Base-by-base conservation (phyloP, 352 stramenopile species). In the Pythium myriotylum region DNA sequence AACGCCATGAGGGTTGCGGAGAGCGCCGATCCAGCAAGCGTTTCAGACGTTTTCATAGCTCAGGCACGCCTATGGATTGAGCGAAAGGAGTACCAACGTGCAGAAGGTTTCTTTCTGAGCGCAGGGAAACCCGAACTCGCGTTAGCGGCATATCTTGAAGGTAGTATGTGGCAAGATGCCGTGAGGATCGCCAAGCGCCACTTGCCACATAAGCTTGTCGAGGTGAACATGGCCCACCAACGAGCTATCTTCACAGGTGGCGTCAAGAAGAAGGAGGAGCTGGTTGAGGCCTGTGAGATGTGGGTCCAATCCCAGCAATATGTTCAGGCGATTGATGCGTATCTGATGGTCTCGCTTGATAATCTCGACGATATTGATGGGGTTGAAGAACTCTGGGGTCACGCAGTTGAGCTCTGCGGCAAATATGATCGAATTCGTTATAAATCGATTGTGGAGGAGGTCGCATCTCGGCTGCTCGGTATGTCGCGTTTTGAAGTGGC, bases 1-100 rank as follows among this genome's bases (percentile, higher is more conserved):
- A 91, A 95, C 51, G 93, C 94, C 10, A 90, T 97, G 77, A 83
- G 92, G 17, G 89, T 98, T 8, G 93, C 95, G 2, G 92, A 97
- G 50, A 89, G 80, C 24, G 89, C 94, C 48, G 91, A 98, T 53
- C 93, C 93, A 0, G 76, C 88, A 0, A 89, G 87, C 3, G 80
- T 97, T 14, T 81, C 89, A 8, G 90, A 97, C 54, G 89, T 98
- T 17, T 97, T 97, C 58, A 86, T 96, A 22, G 91, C 90, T 0
- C 86, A 98, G 54, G 94, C 88, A n/a, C 68, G 88, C 23, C 74
- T 95, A 13, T 92, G 79, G 71, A 87, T 91, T 42, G 89, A 95
- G 29, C 73, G 76, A 22, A 95, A 95, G 49, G 87, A 98, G 62
- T 90, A 89, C 60, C 75, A 89, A 39, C 72, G 74, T 6, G 78